Evolutionary conservation across 208 protist genomes (phyloP).

Genomic region (Acanthamoeba royreba): DNA sequence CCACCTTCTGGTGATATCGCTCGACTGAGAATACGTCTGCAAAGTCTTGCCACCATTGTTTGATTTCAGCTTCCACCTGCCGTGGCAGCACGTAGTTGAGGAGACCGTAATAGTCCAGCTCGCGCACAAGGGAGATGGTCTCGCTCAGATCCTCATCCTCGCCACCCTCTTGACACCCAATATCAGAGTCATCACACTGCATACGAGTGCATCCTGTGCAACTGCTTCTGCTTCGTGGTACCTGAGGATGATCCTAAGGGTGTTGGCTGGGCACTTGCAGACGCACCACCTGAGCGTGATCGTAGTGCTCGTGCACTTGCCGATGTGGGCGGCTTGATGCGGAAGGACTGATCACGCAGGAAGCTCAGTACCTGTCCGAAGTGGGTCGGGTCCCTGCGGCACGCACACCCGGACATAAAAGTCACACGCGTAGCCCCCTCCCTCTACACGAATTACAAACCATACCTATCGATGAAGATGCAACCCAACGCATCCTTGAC

Average conservation of each 20-base stretch:
- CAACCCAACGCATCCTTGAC: not conserved
- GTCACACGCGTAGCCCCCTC: no score
- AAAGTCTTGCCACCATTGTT: constrained; percentile 2
- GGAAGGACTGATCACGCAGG: not conserved
- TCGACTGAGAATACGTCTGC: not conserved
- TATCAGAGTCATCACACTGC: not conserved
- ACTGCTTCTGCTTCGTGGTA: not conserved
- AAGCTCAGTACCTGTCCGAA: not conserved
- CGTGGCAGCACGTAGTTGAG: not conserved
- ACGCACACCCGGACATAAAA: not conserved
- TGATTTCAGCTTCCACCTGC: not conserved
- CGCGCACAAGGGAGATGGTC: not conserved
- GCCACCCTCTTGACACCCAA: not conserved
- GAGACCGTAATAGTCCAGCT: constrained; percentile 41
- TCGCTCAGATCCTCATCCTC: not conserved
- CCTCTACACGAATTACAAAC: no score
- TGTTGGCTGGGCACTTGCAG: no score
- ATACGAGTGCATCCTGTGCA: not conserved
- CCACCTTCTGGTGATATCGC: not conserved
- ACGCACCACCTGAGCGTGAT: no score
- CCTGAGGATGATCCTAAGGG: no score
- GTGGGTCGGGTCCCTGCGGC: not conserved
- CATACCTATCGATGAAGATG: not conserved
- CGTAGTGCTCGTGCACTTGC: no score
- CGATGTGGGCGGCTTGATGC: not conserved